Base-by-base conservation (phyloP, 2,329 filamentous ascomycete genomes). In the Fusarium brachygibbosum region DNA sequence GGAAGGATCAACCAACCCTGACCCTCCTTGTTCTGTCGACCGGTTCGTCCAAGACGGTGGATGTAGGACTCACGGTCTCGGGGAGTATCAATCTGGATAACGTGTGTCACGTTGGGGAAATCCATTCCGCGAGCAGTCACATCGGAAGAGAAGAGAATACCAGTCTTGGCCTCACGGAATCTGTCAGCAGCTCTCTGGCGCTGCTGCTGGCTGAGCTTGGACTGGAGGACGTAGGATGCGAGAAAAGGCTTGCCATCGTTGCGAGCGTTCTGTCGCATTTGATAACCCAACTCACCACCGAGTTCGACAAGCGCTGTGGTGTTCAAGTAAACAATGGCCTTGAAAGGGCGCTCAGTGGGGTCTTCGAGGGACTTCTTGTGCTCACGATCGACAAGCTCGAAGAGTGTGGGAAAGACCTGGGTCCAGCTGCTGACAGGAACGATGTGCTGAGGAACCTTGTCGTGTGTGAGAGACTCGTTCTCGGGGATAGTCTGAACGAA, bases 281-380 rank as follows among this genome's bases (percentile, higher is more conserved):
- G 69, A 50, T 89, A 81, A 32, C 83, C 82, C 23, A 91, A 80
- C 17, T 86, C 82, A 21, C 85, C 82, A 23, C 88, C 88, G 48
- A 94, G 82, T 59, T 90, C 84, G 44, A 94, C 92, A 68, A 91
- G 86, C 25, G 88, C 87, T 1, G 92, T 97, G 23, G 91, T 93
- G 74, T 92, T 92, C 78, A 95, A 91, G 82, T 97, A 99, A 41
- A 97, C 83, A 63, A 99, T 97, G n/a, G 93, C 93, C 85, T 99
- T 99, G 87, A 98, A 98, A 0, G 93, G 92, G 17, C 79, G 79
- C 5, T 66, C 74, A 6, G 78, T 77, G 3, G 73, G 78, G 66
- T 84, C 81, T 66, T 79, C 75, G 3, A 69, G 73, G 21, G 81
- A 77, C 25, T 82, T 80, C 31, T 83, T 72, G n/a, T 85, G 78